These are phyloP conservation scores for Phaeotremella fagi DNA, from an alignment of 768 basidiomycete species.

Conservation along the genomic window DNA sequence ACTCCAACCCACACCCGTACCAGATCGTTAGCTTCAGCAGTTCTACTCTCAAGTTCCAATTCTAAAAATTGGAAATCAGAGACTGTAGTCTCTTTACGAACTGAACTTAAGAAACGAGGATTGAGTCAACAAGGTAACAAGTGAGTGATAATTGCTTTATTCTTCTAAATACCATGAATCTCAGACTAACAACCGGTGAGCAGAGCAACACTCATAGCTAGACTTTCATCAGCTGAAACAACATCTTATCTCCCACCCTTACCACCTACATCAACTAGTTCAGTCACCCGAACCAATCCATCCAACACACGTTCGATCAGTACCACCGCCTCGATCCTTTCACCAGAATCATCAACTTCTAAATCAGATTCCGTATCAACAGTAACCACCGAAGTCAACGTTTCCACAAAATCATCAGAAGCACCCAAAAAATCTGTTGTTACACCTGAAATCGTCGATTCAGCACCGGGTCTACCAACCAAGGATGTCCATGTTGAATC, in stretches of 20 bases:
- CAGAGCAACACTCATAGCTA: slow-evolving; percentile 33
- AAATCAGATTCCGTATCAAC: too few relatives aligned
- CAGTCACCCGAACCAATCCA: slow-evolving; percentile 10
- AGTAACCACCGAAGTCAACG: slow-evolving; percentile 28
- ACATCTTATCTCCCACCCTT: slow-evolving; percentile 28
- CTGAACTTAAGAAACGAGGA: slow-evolving; percentile 39
- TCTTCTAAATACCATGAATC: not conserved
- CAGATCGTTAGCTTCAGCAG: slow-evolving; percentile 38
- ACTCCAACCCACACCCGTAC: slow-evolving; percentile 20
- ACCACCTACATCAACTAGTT: slow-evolving; percentile 37
- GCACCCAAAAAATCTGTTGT: slow-evolving; percentile 20
- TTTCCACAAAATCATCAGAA: slow-evolving; percentile 21
- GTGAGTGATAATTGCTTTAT: slow-evolving; percentile 40
- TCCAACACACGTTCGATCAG: slow-evolving; percentile 3
- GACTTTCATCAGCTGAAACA: slow-evolving; percentile 41
- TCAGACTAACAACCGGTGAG: not conserved
- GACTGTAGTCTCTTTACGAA: slow-evolving; percentile 40
- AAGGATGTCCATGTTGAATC: slow-evolving; percentile 7
- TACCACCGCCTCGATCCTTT: slow-evolving; percentile 10
- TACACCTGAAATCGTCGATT: slow-evolving; percentile 24
- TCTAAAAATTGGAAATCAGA: slow-evolving; percentile 42
- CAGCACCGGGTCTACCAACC: slow-evolving; percentile 43
- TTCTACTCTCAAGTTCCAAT: slow-evolving; percentile 36
- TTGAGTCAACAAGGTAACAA: slow-evolving; percentile 47
- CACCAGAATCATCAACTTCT: slow-evolving; percentile 15